Base-by-base conservation (phyloP, 257 asterid species). In the Petrea volubilis region DNA sequence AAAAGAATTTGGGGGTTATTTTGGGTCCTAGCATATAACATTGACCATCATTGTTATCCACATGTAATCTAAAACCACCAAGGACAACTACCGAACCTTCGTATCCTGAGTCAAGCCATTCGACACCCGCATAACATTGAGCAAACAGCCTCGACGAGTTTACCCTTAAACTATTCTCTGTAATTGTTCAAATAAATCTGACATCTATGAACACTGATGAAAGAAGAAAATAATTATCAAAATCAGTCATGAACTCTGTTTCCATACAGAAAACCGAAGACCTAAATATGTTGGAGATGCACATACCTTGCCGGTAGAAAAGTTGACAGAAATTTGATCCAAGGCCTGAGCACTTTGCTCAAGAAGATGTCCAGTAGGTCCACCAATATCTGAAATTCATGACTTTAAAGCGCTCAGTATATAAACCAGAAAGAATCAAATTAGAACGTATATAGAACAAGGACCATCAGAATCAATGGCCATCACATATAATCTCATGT, bases 291-390 rank as follows among this genome's bases (percentile, higher is more conserved):
- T 7, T 34, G 51, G 70, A 78, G 46, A 50, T 43, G 52, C 71
- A 41, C 67, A 67, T 74, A 94, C 98, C 96, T 90, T 82, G 77
- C 69, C 78, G 77, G 84, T 46, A 61, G 81, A 53, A 75, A 91
- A 86, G 74, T 94, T 94, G 60, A 88, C 83, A 69, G 87, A 85
- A 77, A 91, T 86, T 81, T 86, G 91, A 67, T 88, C 97, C 90
- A 94, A 78, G 51, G 90, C 88, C 47, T 81, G 86, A 63, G 95
- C 87, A 73, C 50, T 88, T 80, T 85, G 88, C 87, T 91, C 86
- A 77, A 88, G 94, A 72, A 88, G 87, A 73, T 81, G 92, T 34
- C 96, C 96, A 62, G 84, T 71, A 67, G 77, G 64, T 44, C 96
- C 98, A 78, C 93, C 97, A 60, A 94, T 91, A 64, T 66, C 98